phyloP scores from a whole-genome alignment of 1,284 basidiomycete species.

The Coniferiporia weirii region DNA sequence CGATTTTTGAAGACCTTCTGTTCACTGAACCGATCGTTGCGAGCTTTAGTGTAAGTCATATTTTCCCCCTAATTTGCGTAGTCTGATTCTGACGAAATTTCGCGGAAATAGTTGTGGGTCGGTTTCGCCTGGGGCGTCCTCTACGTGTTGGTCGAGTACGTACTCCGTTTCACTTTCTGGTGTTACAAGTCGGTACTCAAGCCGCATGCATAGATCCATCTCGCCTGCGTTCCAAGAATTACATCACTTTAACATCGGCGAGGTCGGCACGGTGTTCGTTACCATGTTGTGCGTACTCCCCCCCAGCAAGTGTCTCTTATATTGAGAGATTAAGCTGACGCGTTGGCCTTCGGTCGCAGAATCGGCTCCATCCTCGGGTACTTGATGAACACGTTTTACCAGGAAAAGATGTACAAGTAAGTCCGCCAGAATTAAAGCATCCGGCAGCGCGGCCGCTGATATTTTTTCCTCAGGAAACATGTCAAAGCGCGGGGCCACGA shows the following conservation, averaged over 20 bases:
- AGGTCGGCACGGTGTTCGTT: slow-evolving; percentile 59
- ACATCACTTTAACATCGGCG: slow-evolving; percentile 61
- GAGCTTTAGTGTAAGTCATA: slow-evolving; percentile 56
- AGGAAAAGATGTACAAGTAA: slow-evolving; percentile 63
- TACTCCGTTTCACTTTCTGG: no score
- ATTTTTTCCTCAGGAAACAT: slow-evolving; percentile 34
- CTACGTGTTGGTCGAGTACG: slow-evolving; percentile 62
- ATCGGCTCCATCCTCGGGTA: slow-evolving; percentile 61
- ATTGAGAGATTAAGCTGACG: not conserved
- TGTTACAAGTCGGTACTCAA: not conserved
- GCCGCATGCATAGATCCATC: slow-evolving; percentile 42
- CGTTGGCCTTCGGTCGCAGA: slow-evolving; percentile 30
- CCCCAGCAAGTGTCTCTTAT: not conserved
- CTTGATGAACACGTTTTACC: slow-evolving; percentile 46
- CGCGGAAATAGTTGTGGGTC: slow-evolving; percentile 54
- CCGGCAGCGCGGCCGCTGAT: no score
- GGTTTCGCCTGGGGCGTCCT: slow-evolving; percentile 77
- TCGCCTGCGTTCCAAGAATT: slow-evolving; percentile 54
- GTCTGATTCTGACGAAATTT: not conserved
- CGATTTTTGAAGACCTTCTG: slow-evolving; percentile 43
- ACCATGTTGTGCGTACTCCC: slow-evolving; percentile 47
- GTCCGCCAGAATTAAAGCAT: slow-evolving; percentile 16
- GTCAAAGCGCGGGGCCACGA: slow-evolving; percentile 58
- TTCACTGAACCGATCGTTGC: slow-evolving; percentile 73
- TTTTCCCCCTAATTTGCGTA: not conserved